phyloP scores from a whole-genome alignment of 2,329 filamentous ascomycete genomes.

The Clarireedia homoeocarpa region DNA sequence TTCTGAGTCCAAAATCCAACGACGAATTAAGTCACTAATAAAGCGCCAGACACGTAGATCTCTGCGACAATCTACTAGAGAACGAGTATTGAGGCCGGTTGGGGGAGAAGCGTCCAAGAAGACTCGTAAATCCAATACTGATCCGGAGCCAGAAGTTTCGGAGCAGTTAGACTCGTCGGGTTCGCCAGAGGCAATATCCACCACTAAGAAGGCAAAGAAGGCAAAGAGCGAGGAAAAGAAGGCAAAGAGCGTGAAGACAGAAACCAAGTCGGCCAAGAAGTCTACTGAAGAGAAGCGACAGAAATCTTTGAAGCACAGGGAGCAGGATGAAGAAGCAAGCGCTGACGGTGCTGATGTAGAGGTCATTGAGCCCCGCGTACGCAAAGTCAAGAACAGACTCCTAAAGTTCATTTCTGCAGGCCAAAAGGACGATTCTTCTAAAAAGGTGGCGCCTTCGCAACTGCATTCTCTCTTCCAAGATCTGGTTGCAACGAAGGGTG shows the following conservation, averaged over 20 bases:
- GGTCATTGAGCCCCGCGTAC: slow-evolving; percentile 1
- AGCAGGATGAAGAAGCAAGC: background rate
- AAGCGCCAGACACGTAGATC: background rate
- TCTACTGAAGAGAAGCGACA: background rate
- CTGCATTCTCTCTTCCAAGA: slow-evolving; percentile 5
- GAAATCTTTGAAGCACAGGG: background rate
- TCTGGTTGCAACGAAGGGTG: slow-evolving; percentile 5
- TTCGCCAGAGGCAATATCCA: too few relatives aligned
- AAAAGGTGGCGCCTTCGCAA: slow-evolving; percentile 2
- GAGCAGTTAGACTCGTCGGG: too few relatives aligned
- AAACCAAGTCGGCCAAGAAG: background rate
- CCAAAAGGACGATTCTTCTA: background rate
- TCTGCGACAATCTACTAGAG: too few relatives aligned
- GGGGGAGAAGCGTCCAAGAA: background rate
- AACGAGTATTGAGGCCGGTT: background rate
- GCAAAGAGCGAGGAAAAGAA: background rate
- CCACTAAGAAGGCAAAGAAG: background rate
- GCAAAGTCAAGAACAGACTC: background rate
- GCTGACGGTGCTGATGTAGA: background rate
- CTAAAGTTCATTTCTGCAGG: background rate
- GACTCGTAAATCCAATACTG: background rate
- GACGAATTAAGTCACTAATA: background rate
- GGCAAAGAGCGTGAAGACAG: background rate
- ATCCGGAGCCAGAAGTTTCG: too few relatives aligned
- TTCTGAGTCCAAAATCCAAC: background rate